phyloP scores from a whole-genome alignment of 140 eudicot species.

The Bidens hawaiensis region DNA sequence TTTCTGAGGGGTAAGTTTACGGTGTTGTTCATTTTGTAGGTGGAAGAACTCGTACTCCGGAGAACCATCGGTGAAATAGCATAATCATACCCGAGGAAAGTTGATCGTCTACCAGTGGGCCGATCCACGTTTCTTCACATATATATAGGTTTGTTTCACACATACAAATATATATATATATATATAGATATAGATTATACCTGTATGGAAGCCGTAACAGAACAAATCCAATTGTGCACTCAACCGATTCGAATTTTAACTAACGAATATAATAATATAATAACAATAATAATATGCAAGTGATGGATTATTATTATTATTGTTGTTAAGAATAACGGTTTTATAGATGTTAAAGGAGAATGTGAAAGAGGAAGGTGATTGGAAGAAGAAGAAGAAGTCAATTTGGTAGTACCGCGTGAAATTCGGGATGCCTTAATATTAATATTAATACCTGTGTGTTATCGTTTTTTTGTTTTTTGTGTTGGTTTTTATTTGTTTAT shows the following conservation, averaged over 20 bases:
- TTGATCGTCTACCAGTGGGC: too few species aligned
- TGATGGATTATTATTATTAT: not conserved
- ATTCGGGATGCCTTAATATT: slow-evolving; percentile 11
- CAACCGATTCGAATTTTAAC: slow-evolving; percentile 7
- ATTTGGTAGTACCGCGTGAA: slow-evolving; percentile 28
- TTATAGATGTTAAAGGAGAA: not conserved
- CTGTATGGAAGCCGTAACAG: slow-evolving; percentile 23
- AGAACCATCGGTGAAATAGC: too few species aligned
- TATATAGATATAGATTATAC: not conserved
- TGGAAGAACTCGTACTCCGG: too few species aligned
- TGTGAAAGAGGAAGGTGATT: slow-evolving; percentile 32
- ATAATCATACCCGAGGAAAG: too few species aligned
- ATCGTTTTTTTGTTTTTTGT: slow-evolving; percentile 16
- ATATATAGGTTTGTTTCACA: too few species aligned
- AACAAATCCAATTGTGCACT: slow-evolving; percentile 17
- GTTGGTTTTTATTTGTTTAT: not conserved
- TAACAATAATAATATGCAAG: not conserved
- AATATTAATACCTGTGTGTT: not conserved
- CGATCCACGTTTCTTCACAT: too few species aligned
- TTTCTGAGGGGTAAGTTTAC: too few species aligned
- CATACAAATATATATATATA: not conserved
- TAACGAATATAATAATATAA: too few species aligned
- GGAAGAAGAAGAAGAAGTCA: not conserved
- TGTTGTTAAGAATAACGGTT: not conserved
- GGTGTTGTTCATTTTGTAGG: too few species aligned